These are phyloP conservation scores for Lomentospora prolificans DNA, from an alignment of 2,329 filamentous ascomycete species.

Conservation along the genomic window DNA sequence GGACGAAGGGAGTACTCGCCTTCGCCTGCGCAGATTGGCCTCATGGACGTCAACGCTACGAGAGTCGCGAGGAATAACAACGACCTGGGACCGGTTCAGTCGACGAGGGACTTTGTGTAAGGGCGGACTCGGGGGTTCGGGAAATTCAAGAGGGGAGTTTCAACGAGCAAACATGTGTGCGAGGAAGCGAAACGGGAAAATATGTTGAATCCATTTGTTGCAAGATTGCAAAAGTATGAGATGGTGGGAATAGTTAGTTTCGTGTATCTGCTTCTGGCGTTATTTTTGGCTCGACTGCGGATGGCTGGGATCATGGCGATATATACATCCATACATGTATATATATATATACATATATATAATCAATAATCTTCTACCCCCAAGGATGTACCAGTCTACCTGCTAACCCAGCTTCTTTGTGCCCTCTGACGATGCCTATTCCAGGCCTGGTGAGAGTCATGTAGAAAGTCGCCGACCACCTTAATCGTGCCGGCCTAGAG, in stretches of 20 bases:
- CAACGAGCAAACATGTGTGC: not conserved
- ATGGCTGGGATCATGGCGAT: not conserved
- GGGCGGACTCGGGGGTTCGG: not conserved
- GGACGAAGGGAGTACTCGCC: conserved; percentile 5
- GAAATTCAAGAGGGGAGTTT: not conserved
- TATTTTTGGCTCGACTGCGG: too few relatives aligned
- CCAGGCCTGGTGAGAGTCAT: too few relatives aligned
- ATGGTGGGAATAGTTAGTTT: too few relatives aligned
- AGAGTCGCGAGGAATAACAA: not conserved
- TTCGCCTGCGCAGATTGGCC: conserved; percentile 3
- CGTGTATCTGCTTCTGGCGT: too few relatives aligned
- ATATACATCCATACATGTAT: not conserved
- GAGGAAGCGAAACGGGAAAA: not conserved
- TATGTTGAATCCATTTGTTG: too few relatives aligned
- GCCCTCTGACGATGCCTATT: too few relatives aligned
- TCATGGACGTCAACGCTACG: conserved; percentile 4
- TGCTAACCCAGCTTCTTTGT: not conserved
- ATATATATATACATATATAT: not conserved
- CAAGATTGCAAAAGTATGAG: too few relatives aligned
- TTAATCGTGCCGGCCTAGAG: too few relatives aligned
- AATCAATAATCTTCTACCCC: not conserved
- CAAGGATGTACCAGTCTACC: not conserved
- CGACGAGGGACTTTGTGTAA: conserved; percentile 3
- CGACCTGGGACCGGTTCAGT: conserved; percentile 4
- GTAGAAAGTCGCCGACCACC: too few relatives aligned